Evolutionary conservation across 139 green algal genomes (phyloP), one percentile per base, ranked within the genome.

Genomic region (Chlamydomonas sphaeroides): DNA sequence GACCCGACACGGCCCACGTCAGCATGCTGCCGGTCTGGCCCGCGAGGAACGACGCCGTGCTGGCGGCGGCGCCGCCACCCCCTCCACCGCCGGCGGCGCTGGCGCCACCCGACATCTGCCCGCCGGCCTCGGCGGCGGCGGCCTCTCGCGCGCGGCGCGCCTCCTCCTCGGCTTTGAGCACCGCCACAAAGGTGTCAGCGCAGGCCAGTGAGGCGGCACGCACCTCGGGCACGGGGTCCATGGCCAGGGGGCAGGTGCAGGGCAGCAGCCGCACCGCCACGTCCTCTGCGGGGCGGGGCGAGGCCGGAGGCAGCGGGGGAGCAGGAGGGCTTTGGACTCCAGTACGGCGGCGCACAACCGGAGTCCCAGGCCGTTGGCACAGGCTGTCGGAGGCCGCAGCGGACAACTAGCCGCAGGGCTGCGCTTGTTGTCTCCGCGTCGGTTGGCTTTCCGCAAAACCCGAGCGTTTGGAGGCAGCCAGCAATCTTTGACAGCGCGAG

Each of bases 241-340:
- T 83, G 26, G 85, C 88, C 53, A 98, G 87, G 10, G 97, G 95
- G 7, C 88, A 89, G 0, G 96, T 84, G 0, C 85, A 83, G 3
- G 97, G 97, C 71, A 99, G 62, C 1, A 98, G 86, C 32, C 97
- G 90, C 26, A 79, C 25, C 11, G 95, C 95, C 1, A 92, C 89
- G 67, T 99, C 97, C 26, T 93, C 92, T 20, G 92, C 38, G 17
- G 76, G 56, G 83, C 98, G 93, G 49, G 92, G 93, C 62, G 53
- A n/a, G 20, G 10, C 30, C 4, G 38, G n/a, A 62, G 3, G 21
- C n/a, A n/a, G n/a, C n/a, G n/a, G n/a, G n/a, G n/a, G n/a, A n/a
- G n/a, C n/a, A n/a, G n/a, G n/a, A n/a, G n/a, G n/a, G n/a, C n/a
- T n/a, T n/a, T n/a, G n/a, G n/a, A n/a, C n/a, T n/a, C n/a, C n/a